Evolutionary conservation across 768 basidiomycete genomes (phyloP).

Genomic region (Psilocybe sp.): DNA sequence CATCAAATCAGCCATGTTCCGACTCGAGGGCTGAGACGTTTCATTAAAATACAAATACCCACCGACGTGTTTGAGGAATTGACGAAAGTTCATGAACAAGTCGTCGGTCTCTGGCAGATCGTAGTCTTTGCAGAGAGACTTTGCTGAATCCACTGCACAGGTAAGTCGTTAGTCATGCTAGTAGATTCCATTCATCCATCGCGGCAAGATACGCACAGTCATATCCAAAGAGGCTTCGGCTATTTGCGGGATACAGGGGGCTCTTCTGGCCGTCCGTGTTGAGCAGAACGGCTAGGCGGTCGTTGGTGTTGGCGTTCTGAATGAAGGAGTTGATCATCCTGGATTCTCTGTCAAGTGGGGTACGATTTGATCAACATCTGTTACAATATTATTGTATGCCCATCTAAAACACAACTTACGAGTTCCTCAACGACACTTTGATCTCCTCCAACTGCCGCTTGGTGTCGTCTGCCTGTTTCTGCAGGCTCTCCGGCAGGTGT

Average conservation of each 20-base stretch:
- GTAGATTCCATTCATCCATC: neutral
- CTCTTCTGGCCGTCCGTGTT: constrained; percentile 47
- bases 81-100: constrained; percentile 44
- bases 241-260: constrained; percentile 44
- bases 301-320: constrained; percentile 36
- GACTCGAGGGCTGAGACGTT: too few relatives aligned
- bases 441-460: constrained; percentile 41
- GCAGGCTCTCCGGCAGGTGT: constrained; percentile 45
- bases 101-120: constrained; percentile 40
- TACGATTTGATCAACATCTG: neutral
- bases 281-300: constrained; percentile 43
- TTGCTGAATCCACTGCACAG: constrained; percentile 35
- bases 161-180: constrained; percentile 3
- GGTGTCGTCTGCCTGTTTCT: constrained; percentile 41
- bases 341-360: constrained; percentile 36
- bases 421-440: constrained; percentile 45
- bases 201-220: constrained; percentile 38
- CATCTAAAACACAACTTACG: constrained; percentile 36
- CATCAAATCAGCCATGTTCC: neutral
- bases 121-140: constrained; percentile 46
- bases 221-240: constrained; percentile 50
- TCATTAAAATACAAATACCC: neutral
- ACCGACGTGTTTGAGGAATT: constrained; percentile 61
- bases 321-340: constrained; percentile 46
- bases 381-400: neutral